Base-by-base conservation (phyloP, 768 basidiomycete species). In the Fomitopsis serialis region DNA sequence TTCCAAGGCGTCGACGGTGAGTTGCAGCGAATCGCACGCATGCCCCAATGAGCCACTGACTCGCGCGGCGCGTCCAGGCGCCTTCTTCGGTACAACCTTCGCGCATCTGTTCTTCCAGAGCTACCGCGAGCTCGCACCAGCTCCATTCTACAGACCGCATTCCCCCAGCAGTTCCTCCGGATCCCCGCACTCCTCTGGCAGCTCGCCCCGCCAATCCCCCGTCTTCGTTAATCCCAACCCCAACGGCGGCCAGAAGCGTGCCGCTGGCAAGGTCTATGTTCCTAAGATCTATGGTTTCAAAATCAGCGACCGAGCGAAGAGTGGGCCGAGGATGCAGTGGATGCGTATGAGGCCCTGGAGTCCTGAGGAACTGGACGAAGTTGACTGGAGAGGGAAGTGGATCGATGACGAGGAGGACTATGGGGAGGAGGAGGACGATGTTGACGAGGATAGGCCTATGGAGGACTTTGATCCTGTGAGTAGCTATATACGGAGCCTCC, bases 21-120 rank as follows among this genome's bases (percentile, higher is more conserved):
- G 84, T 72, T 40, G 27, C 56, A 56, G 44, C 7, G 12, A 1
- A 19, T 13, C 2, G 35, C 22, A 22, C 45, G 23, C 4, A 40
- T 7, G 25, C 34, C 45, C 24, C 34, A 43, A 49, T 37, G 22
- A 48, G 34, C 44, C 15, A 17, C 34, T 35, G 22, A 40, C 37
- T 22, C 19, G 12, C 17, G 15, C 25, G 1, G 57, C 36, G 58
- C 62, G 53, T 55, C 34, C 57, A 98, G 95, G 96, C 57, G 97
- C 97, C 11, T 99, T 98, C 74, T 99, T 99, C 74, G 97, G 97
- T 21, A 98, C 96, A 0, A 98, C 96, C n/a, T 99, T 99, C 69
- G 78, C 95, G 1, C 94, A 98, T 64, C 78, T 99, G 23, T 96
- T 98, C 74, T 98, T 98, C 79, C 94, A 98, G 66, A 94, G 90